Base-by-base conservation (phyloP, 2,329 filamentous ascomycete species). In the Hypoxylon sp. region DNA sequence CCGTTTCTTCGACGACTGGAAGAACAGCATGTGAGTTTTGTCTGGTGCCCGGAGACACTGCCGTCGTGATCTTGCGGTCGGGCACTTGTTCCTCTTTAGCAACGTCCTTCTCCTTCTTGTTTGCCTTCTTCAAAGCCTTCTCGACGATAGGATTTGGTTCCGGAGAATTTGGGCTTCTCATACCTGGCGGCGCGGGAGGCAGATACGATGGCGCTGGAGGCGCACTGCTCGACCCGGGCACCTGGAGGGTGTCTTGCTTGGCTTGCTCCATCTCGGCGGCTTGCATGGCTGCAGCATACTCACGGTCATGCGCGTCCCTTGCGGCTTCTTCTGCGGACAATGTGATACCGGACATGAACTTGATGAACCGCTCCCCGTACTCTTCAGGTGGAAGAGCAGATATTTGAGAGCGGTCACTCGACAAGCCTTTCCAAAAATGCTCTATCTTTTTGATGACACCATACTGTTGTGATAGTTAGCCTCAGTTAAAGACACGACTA, bases 391-490 rank as follows among this genome's bases (percentile, higher is more conserved):
- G 90, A 16, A 97, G 87, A 2, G 94, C 91, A 0, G 93, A 97
- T 55, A 99, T 97, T 68, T 97, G 87, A 23, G 83, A 85, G 63
- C 90, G 87, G 64, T 94, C 89, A 64, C 86, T 83, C 2, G 88
- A 90, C 51, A 97, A 77, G 26, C 94, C 93, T 76, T 99, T 99
- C 88, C 92, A 94, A 73, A 97, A 94, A 73, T 97, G 88, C 72
- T 99, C 94, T 55, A 93, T 83, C 69, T 94, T 93, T 75, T 99
- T 99, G 72, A 96, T 83, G 59, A 92, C 85, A 61, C 91, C 91
- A 71, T 97, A 99, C 90, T 96, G 64, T 17, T 40, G 11, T 42
- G 9, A 37, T 17, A 29, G 30, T 56, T 51, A 59, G 55, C 60
- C n/a, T n/a, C n/a, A n/a, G n/a, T n/a, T n/a, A n/a, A n/a, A n/a